A percentile compares a stretch with the other conserved stretches of the same genome.
phyloP scores from a whole-genome alignment of 2,329 filamentous ascomycete species.

The Colletotrichum gigasporum region DNA sequence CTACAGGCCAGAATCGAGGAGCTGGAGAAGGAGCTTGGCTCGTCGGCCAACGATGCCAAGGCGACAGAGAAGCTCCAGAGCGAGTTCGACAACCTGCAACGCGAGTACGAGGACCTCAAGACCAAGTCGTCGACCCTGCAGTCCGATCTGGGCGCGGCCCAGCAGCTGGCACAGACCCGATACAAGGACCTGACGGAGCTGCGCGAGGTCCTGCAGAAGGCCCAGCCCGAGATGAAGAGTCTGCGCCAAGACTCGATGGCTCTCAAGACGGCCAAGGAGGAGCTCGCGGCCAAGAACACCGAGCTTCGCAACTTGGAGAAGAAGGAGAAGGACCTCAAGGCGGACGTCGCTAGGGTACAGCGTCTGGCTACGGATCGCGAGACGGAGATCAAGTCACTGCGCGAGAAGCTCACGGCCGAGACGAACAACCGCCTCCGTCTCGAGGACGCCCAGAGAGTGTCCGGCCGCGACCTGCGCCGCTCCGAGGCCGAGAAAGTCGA shows the following conservation, averaged over 20 bases:
- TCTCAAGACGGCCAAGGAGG: conserved; percentile 79
- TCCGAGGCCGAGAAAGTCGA: conserved; percentile 84
- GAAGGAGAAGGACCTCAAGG: conserved; percentile 82
- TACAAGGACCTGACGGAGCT: conserved; percentile 90
- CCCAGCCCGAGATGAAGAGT: conserved; percentile 84
- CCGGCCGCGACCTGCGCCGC: conserved; percentile 80
- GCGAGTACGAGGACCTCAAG: conserved; percentile 74
- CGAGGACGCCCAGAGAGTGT: conserved; percentile 80
- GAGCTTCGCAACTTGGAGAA: conserved; percentile 82
- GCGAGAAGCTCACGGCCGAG: conserved; percentile 81
- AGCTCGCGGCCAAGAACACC: conserved; percentile 65
- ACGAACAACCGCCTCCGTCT: conserved; percentile 75
- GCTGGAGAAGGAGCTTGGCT: conserved; percentile 75
- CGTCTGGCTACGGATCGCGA: conserved; percentile 79
- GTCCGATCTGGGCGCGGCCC: conserved; percentile 84
- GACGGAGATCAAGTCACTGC: conserved; percentile 78
- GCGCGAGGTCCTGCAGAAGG: conserved; percentile 81
- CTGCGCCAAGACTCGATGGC: conserved; percentile 80
- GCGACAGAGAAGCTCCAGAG: conserved; percentile 65
- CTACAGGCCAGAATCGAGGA: conserved; percentile 72
- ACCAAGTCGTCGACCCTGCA: conserved; percentile 75
- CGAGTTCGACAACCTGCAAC: conserved; percentile 66
- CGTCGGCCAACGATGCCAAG: conserved; percentile 44
- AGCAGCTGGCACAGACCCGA: conserved; percentile 85
- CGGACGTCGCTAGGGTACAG: conserved; percentile 76